A percentile compares a stretch with the other conserved stretches of the same genome.
Evolutionary conservation across 1,284 basidiomycete genomes (phyloP).

Genomic region (Puccinia hordei): DNA sequence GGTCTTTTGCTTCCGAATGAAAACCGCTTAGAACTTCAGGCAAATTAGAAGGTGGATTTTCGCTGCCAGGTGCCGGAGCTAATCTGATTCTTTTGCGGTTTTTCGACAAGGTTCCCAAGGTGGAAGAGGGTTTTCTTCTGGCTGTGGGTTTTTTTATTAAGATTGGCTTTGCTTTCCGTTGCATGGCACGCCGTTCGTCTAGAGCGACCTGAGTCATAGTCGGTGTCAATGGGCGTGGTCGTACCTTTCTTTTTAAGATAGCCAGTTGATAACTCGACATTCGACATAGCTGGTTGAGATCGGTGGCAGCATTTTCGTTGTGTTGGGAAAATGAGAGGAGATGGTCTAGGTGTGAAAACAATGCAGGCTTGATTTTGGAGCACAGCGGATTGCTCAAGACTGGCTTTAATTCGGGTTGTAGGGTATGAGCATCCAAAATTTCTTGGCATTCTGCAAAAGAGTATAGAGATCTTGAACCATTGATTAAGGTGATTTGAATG

Average conservation of each 20-base stretch:
- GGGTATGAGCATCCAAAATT: neutral
- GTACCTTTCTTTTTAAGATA: conserved; percentile 11
- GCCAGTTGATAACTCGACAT: conserved; percentile 18
- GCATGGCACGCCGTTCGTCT: conserved; percentile 2
- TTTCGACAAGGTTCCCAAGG: neutral
- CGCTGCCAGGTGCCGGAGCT: neutral
- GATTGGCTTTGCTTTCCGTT: neutral
- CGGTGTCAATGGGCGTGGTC: conserved; percentile 6
- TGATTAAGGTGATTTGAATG: conserved; percentile 28
- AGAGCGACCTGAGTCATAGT: conserved; percentile 3
- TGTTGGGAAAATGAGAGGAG: neutral
- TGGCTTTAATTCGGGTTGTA: neutral
- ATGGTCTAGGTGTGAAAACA: conserved; percentile 15
- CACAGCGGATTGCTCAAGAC: neutral
- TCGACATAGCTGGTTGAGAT: conserved; percentile 12
- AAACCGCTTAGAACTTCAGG: neutral
- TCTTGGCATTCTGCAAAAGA: conserved; percentile 13
- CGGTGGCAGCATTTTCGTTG: neutral
- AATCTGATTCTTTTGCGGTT: conserved; percentile 8
- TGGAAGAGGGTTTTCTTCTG: conserved; percentile 1
- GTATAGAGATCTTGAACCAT: conserved; percentile 20
- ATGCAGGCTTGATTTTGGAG: conserved; percentile 8
- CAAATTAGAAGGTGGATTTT: neutral
- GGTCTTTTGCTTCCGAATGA: neutral
- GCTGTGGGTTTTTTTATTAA: neutral